These are phyloP conservation scores for Cladosporium sp. DNA, from an alignment of 2,329 filamentous ascomycete species.

Conservation along the genomic window DNA sequence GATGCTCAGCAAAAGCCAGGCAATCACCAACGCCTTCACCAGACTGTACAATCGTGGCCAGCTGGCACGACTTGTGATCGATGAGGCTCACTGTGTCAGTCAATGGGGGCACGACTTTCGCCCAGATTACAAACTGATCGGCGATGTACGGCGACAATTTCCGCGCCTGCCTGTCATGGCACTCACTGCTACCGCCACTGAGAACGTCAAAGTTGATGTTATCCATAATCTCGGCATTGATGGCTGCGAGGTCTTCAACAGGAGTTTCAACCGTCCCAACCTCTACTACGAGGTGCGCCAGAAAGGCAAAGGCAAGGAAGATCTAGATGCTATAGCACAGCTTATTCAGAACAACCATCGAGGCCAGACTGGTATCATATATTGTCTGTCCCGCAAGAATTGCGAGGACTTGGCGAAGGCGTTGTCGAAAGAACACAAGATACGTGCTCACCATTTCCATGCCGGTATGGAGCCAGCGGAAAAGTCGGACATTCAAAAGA, in stretches of 20 bases:
- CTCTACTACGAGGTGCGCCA: constrained; percentile 77
- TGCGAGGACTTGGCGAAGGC: constrained; percentile 75
- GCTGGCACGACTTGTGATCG: constrained; percentile 88
- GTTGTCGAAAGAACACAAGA: constrained; percentile 55
- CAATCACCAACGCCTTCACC: constrained; percentile 62
- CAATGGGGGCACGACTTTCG: constrained; percentile 99
- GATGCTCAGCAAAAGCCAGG: constrained; percentile 80
- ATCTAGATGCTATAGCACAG: constrained; percentile 52
- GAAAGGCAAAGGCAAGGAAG: constrained; percentile 59
- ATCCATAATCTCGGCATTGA: constrained; percentile 84
- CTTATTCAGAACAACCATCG: constrained; percentile 67
- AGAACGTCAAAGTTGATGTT: constrained; percentile 87
- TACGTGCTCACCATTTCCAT: constrained; percentile 81
- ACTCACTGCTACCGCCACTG: constrained; percentile 88
- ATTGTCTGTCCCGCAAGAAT: constrained; percentile 78
- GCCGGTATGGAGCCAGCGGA: constrained; percentile 66
- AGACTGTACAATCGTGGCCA: constrained; percentile 64
- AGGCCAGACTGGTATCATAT: constrained; percentile 81
- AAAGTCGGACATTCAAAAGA: constrained; percentile 66
- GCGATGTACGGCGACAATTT: constrained; percentile 66
- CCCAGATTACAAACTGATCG: constrained; percentile 87
- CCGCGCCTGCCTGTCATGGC: constrained; percentile 86
- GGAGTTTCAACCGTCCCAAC: constrained; percentile 97
- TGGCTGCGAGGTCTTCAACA: constrained; percentile 71
- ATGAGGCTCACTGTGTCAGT: constrained; percentile 98